These are phyloP conservation scores for Cucurbita argyrosperma DNA, from an alignment of 306 rosid genomes.

Conservation along the genomic window DNA sequence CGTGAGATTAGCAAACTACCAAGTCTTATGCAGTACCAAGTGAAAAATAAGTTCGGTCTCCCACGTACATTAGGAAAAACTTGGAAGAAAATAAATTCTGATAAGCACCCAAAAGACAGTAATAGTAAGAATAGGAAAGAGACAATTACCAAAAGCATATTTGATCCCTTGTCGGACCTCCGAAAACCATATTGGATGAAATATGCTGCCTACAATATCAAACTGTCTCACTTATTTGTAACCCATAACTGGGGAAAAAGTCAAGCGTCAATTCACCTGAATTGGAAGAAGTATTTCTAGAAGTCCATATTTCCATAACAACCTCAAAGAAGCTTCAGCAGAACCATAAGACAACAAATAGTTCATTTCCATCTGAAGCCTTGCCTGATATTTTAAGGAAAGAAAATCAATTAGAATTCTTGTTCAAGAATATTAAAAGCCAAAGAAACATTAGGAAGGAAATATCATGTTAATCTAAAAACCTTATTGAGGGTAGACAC, in stretches of 20 bases:
- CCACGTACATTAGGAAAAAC: not conserved
- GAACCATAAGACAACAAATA: conserved; percentile 88
- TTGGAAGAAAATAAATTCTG: not conserved
- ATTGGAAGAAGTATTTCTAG: conserved; percentile 68
- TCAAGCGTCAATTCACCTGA: conserved; percentile 29
- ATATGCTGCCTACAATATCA: conserved; percentile 64
- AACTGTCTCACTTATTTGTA: not conserved
- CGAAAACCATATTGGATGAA: conserved; percentile 51
- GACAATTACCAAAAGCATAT: conserved; percentile 76
- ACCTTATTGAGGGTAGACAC: conserved; percentile 71
- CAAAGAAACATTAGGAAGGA: conserved; percentile 8
- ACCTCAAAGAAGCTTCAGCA: conserved; percentile 70
- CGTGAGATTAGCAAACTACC: not conserved
- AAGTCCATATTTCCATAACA: conserved; percentile 74
- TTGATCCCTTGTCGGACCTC: conserved; percentile 66
- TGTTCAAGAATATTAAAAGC: not conserved
- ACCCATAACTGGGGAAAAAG: not conserved
- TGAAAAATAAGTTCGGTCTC: not conserved
- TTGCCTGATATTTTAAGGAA: conserved; percentile 36
- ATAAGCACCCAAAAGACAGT: not conserved
- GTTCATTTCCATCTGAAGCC: conserved; percentile 76
- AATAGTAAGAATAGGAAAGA: not conserved
- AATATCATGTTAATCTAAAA: conserved; percentile 8
- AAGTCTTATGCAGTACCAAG: not conserved
- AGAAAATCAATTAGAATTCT: conserved; percentile 8